Percentiles rank a stretch among this genome's conserved stretches.
Conservation (phyloP, 2,329 filamentous ascomycete genomes). For the Sporothrix euskadiensis region DNA sequence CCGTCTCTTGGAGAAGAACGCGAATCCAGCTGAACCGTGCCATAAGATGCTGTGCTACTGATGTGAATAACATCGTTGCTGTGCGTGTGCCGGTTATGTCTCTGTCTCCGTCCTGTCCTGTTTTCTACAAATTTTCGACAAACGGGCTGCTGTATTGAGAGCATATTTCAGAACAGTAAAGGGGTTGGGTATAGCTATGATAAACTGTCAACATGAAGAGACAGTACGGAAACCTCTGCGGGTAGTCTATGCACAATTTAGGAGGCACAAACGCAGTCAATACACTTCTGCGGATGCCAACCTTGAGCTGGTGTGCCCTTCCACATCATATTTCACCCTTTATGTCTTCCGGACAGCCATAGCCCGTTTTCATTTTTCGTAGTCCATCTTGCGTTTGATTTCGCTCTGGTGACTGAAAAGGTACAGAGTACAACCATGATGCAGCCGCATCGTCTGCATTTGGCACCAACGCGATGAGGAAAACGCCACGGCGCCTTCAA, state of each 20-base stretch:
- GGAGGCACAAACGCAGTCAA: not conserved
- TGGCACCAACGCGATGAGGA: not conserved
- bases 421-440: not conserved
- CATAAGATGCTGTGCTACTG: not conserved
- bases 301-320: not conserved
- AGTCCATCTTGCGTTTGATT: not conserved
- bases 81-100: not conserved
- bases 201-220: not conserved
- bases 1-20: not conserved
- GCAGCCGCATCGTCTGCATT: not conserved
- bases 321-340: not conserved
- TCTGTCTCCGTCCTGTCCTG: not conserved
- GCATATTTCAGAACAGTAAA: not conserved
- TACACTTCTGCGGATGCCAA: not conserved
- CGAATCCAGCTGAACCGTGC: not conserved
- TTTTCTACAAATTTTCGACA: not conserved
- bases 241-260: not conserved
- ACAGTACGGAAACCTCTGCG: not conserved
- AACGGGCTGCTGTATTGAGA: not conserved
- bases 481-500: constrained; percentile 3
- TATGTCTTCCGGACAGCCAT: not conserved
- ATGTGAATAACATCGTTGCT: not conserved
- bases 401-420: not conserved
- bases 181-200: not conserved
- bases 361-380: not conserved